Percentiles rank a stretch among this genome's conserved stretches.
These are phyloP conservation scores for Mycena olivaceomarginata DNA, from an alignment of 768 basidiomycete species.

Conservation along the genomic window DNA sequence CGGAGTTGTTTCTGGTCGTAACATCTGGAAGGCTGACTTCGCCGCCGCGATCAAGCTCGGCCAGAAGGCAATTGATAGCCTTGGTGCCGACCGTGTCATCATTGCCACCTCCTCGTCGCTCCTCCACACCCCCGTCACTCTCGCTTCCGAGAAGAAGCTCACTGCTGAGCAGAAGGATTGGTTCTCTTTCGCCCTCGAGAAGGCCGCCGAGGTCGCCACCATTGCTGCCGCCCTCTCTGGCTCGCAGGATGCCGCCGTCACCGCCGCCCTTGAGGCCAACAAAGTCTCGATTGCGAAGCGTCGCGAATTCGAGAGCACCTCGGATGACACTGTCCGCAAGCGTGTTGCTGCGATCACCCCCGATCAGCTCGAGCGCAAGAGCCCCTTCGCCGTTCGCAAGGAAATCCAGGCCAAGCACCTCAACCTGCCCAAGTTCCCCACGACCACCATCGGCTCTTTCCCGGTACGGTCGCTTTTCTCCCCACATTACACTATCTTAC, in stretches of 20 bases:
- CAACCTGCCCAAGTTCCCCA: slow-evolving; percentile 97
- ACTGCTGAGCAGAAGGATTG: slow-evolving; percentile 94
- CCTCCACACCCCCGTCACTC: slow-evolving; percentile 97
- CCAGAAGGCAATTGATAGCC: slow-evolving; percentile 88
- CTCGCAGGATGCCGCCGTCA: slow-evolving; percentile 84
- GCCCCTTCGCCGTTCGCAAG: slow-evolving; percentile 90
- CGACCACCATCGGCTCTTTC: slow-evolving; percentile 99
- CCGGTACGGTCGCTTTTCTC: slow-evolving; percentile 71
- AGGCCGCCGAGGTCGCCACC: slow-evolving; percentile 91
- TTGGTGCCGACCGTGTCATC: slow-evolving; percentile 93
- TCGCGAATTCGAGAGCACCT: slow-evolving; percentile 94
- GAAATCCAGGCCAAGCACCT: slow-evolving; percentile 93
- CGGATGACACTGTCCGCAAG: slow-evolving; percentile 96
- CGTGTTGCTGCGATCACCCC: slow-evolving; percentile 95
- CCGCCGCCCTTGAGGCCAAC: slow-evolving; percentile 91
- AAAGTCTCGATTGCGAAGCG: slow-evolving; percentile 93
- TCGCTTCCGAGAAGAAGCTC: slow-evolving; percentile 94
- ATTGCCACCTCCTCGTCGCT: slow-evolving; percentile 98
- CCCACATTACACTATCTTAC: not conserved
- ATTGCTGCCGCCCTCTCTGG: slow-evolving; percentile 92
- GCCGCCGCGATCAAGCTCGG: slow-evolving; percentile 86
- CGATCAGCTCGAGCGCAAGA: slow-evolving; percentile 91
- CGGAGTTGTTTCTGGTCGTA: slow-evolving; percentile 97
- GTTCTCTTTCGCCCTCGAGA: slow-evolving; percentile 99
- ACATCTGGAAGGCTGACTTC: slow-evolving; percentile 99